These are phyloP conservation scores for Gliomastix tumulicola DNA, from an alignment of 2,329 filamentous ascomycete species.

Conservation along the genomic window DNA sequence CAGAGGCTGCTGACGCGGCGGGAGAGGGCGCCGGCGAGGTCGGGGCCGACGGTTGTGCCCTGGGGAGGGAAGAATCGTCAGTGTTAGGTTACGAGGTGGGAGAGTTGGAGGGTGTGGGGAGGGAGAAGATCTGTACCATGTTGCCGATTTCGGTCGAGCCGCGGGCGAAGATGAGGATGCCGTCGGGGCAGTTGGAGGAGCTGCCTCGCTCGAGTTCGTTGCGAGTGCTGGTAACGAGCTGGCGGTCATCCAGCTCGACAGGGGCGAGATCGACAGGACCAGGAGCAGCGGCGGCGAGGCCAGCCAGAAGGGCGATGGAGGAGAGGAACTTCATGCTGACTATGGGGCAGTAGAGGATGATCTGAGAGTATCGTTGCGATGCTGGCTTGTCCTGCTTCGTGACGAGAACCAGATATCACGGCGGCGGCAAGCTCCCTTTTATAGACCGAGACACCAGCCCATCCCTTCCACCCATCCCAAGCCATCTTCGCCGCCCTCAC, in stretches of 20 bases:
- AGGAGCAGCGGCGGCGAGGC: conserved; percentile 7
- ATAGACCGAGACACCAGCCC: too few relatives aligned
- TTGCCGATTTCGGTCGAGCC: conserved; percentile 29
- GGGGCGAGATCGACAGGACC: conserved; percentile 1
- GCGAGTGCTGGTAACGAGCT: conserved; percentile 9
- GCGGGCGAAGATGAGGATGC: conserved; percentile 32
- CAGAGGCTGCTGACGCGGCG: conserved; percentile 20
- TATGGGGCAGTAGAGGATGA: too few relatives aligned
- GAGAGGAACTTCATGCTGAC: conserved; percentile 17
- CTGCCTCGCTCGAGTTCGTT: conserved; percentile 19
- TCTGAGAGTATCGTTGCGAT: too few relatives aligned
- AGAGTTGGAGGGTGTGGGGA: not conserved
- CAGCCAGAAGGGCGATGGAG: conserved; percentile 8
- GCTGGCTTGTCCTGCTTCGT: too few relatives aligned
- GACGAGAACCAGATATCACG: too few relatives aligned
- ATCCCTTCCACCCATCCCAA: too few relatives aligned
- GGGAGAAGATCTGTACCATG: conserved; percentile 24
- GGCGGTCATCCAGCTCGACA: conserved; percentile 8
- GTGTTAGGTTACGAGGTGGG: too few relatives aligned
- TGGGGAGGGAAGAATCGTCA: too few relatives aligned
- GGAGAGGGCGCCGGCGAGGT: conserved; percentile 18
- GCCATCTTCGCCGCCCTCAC: too few relatives aligned
- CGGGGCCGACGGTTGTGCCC: conserved; percentile 18
- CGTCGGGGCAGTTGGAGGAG: conserved; percentile 19
- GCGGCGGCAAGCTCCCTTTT: too few relatives aligned